Percentiles rank a stretch among this genome's conserved stretches.
phyloP scores from a whole-genome alignment of 768 basidiomycete species.

The Phanerochaete sordida region DNA sequence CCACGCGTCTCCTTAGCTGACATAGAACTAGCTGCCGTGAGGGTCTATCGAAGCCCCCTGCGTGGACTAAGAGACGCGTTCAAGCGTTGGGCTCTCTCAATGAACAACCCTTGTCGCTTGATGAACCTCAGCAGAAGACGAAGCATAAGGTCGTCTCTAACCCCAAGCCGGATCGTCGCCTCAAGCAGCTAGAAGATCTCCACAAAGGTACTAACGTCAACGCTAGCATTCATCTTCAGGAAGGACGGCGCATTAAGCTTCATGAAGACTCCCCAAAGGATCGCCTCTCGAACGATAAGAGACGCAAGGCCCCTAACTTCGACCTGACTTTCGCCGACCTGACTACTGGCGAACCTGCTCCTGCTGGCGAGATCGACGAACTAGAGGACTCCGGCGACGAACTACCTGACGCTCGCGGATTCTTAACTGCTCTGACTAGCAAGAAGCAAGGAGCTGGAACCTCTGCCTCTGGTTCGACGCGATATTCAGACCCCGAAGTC shows the following conservation, averaged over 20 bases:
- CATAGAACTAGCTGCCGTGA: slow-evolving; percentile 59
- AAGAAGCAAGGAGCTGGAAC: slow-evolving; percentile 5
- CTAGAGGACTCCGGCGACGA: slow-evolving; percentile 31
- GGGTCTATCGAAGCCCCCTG: slow-evolving; percentile 54
- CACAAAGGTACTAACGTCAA: slow-evolving; percentile 42
- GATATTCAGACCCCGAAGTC: slow-evolving; percentile 40
- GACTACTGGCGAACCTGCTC: slow-evolving; percentile 20
- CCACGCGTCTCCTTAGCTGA: background rate
- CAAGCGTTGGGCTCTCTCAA: slow-evolving; percentile 12
- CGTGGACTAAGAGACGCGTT: slow-evolving; percentile 30
- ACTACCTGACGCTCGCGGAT: slow-evolving; percentile 28
- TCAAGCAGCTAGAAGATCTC: slow-evolving; percentile 39
- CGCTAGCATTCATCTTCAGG: slow-evolving; percentile 25
- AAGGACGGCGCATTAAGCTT: slow-evolving; percentile 46
- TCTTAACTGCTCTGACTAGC: slow-evolving; percentile 28
- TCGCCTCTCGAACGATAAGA: background rate
- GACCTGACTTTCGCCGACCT: slow-evolving; percentile 47
- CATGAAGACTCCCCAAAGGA: slow-evolving; percentile 11
- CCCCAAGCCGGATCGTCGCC: slow-evolving; percentile 24
- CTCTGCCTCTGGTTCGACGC: slow-evolving; percentile 26
- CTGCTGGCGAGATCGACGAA: background rate
- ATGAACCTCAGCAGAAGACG: slow-evolving; percentile 5
- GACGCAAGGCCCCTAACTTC: slow-evolving; percentile 36
- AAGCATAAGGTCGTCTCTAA: slow-evolving; percentile 22
- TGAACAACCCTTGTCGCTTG: background rate